Base-by-base conservation (phyloP, 202 grass and related monocot genomes). In the Setaria italica region DNA sequence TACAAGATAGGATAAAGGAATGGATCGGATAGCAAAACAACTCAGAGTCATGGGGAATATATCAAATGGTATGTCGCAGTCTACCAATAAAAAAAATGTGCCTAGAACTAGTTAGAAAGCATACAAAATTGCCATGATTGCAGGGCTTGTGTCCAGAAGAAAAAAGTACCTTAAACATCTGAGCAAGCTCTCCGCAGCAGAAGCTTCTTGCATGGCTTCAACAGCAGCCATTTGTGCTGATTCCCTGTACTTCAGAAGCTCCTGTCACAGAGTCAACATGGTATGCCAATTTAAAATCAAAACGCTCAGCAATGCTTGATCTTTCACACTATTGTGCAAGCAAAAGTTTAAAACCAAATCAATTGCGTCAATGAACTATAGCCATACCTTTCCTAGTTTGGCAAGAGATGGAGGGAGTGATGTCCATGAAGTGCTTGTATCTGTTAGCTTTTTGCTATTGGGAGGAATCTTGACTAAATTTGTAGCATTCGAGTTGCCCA, bases 171-270 rank as follows among this genome's bases (percentile, higher is more conserved):
- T 99, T 85, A 99, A 94, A 90, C 97, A 99, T 81, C 85, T 95
- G 75, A 99, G 91, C 83, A 99, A 91, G 80, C 87, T 94, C 87
- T 94, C 97, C 80, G 93, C 88, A 85, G 88, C 90, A 67, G 92
- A 96, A 86, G 97, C 97, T 90, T 97, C 97, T 89, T 96, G 94
- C 68, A 99, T 87, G 25, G 94, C 97, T 79, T 96, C 94, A 86
- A 94, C 72, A 48, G 97, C 97, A 83, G 97, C 94, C 41, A 81
- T 59, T 85, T 96, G 97, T 29, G 97, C 97, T 21, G 94, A 91
- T 82, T 99, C 97, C 81, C 92, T 99, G 54, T 94, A 88, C 80
- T 85, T 95, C 62, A 94, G 84, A 81, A 99, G 87, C 55, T 97
- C 92, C 97, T 99, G 82, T 41, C 29, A 73, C 59, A 80, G 13